phyloP scores from a whole-genome alignment of 2,329 filamentous ascomycete genomes.

The Fusarium temperatum region DNA sequence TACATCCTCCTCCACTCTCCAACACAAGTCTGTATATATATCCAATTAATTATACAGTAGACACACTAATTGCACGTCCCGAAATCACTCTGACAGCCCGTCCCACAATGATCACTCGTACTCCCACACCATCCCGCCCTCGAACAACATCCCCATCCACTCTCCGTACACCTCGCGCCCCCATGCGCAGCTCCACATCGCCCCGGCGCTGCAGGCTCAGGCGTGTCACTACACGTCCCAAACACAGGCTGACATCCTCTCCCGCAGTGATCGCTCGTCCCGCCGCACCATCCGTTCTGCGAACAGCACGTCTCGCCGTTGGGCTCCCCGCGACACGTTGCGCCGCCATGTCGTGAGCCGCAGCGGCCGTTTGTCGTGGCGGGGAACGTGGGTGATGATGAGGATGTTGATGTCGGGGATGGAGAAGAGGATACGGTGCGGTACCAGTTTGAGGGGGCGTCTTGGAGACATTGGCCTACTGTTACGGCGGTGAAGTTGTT shows the following conservation, averaged over 20 bases:
- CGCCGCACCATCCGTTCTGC: slow-evolving; percentile 48
- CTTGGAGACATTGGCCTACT: slow-evolving; percentile 61
- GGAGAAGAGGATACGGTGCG: slow-evolving; percentile 28
- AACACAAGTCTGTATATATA: not conserved
- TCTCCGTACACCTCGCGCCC: slow-evolving; percentile 39
- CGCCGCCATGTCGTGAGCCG: slow-evolving; percentile 32
- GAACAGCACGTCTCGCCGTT: slow-evolving; percentile 38
- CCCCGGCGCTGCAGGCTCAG: slow-evolving; percentile 29
- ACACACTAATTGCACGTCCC: slow-evolving; percentile 37
- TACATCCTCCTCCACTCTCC: not conserved
- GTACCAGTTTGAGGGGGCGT: slow-evolving; percentile 64
- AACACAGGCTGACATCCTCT: slow-evolving; percentile 51
- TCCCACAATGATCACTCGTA: slow-evolving; percentile 51
- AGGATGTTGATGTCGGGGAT: not conserved
- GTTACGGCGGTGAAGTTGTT: slow-evolving; percentile 59
- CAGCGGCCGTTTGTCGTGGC: slow-evolving; percentile 38
- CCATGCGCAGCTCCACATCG: slow-evolving; percentile 42
- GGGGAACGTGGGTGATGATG: slow-evolving; percentile 27
- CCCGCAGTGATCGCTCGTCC: slow-evolving; percentile 51
- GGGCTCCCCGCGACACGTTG: slow-evolving; percentile 32
- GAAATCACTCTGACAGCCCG: slow-evolving; percentile 49
- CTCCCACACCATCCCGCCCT: slow-evolving; percentile 50
- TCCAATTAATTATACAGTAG: not conserved
- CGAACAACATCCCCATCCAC: slow-evolving; percentile 44
- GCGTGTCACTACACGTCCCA: slow-evolving; percentile 38